phyloP scores from a whole-genome alignment of 2,329 filamentous ascomycete genomes.

The Diaporthe citrichinensis region DNA sequence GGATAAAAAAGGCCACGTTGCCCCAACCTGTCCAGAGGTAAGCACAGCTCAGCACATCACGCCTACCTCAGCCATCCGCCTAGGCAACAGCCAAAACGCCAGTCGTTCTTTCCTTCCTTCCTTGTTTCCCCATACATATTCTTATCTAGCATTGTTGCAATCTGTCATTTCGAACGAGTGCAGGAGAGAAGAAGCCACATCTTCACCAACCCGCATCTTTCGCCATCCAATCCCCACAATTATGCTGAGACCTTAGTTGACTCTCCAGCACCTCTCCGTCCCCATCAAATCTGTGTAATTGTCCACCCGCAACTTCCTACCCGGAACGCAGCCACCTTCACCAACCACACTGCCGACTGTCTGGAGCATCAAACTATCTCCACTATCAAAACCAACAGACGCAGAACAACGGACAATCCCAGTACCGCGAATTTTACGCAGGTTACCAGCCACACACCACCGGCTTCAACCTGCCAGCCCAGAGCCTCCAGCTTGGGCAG shows the following conservation, averaged over 20 bases:
- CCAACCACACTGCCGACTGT: slow-evolving; percentile 8
- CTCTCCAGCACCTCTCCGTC: slow-evolving; percentile 8
- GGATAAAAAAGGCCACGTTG: slow-evolving; percentile 41
- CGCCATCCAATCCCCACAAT: slow-evolving; percentile 31
- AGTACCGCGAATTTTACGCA: slow-evolving; percentile 26
- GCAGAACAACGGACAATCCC: slow-evolving; percentile 22
- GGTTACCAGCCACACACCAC: slow-evolving; percentile 1
- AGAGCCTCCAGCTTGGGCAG: slow-evolving; percentile 19
- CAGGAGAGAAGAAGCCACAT: slow-evolving; percentile 11
- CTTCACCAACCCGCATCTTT: background rate
- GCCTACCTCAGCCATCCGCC: slow-evolving; percentile 13
- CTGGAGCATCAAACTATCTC: slow-evolving; percentile 4
- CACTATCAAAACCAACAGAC: slow-evolving; percentile 1
- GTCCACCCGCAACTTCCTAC: slow-evolving; percentile 19
- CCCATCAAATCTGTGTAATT: slow-evolving; percentile 35
- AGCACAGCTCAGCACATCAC: slow-evolving; percentile 10
- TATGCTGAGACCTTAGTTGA: slow-evolving; percentile 38
- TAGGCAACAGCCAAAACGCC: slow-evolving; percentile 23
- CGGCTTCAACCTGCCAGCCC: slow-evolving; percentile 16
- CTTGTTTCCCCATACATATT: slow-evolving; percentile 14
- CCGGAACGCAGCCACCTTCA: background rate
- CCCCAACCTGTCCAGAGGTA: slow-evolving; percentile 33
- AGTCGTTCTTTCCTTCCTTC: slow-evolving; percentile 5
- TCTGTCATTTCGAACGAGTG: slow-evolving; percentile 21
- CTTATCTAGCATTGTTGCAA: slow-evolving; percentile 29